Conservation (phyloP, 495 filamentous ascomycete species). For the Hyphodiscus hymeniophilus region DNA sequence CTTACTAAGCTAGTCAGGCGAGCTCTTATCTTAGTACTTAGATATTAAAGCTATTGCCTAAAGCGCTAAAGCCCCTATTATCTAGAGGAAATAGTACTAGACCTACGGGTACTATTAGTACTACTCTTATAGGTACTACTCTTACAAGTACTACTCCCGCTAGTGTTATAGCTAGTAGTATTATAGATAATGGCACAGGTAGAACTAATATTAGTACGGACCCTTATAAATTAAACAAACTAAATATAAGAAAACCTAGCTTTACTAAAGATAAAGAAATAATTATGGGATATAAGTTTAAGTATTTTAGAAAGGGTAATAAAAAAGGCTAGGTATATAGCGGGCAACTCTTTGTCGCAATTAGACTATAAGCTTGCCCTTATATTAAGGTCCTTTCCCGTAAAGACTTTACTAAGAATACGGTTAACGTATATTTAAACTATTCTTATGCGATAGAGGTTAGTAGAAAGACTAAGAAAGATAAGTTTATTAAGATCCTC, state of each 20-base stretch:
- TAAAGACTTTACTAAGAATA: slow-evolving; percentile 2
- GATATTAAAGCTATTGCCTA: not conserved
- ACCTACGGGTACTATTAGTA: not conserved
- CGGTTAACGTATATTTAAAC: not conserved
- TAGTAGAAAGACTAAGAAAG: slow-evolving; percentile 5
- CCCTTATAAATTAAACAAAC: slow-evolving; percentile 3
- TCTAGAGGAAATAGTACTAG: slow-evolving; percentile 3
- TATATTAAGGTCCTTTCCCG: not conserved
- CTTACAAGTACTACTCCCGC: slow-evolving; percentile 4
- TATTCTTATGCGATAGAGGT: not conserved
- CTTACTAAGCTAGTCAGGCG: not conserved
- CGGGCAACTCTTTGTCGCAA: slow-evolving; percentile 5
- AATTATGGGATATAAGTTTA: not conserved
- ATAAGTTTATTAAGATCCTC: slow-evolving; percentile 2
- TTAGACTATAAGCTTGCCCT: slow-evolving; percentile 1
- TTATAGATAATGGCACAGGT: slow-evolving; percentile 4
- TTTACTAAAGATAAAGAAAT: slow-evolving; percentile 5
- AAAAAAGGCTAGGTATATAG: slow-evolving; percentile 3
- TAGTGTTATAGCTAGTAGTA: slow-evolving; percentile 2
- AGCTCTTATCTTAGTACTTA: slow-evolving; percentile 3
- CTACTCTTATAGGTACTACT: slow-evolving; percentile 2
- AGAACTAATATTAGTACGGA: slow-evolving; percentile 3
- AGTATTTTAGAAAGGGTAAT: slow-evolving; percentile 1
- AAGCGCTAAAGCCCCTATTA: slow-evolving; percentile 2
- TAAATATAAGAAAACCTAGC: slow-evolving; percentile 2